Evolutionary conservation across 768 basidiomycete genomes (phyloP), one percentile per base, ranked within the genome.

Genomic region (Exsudoporus frostii): DNA sequence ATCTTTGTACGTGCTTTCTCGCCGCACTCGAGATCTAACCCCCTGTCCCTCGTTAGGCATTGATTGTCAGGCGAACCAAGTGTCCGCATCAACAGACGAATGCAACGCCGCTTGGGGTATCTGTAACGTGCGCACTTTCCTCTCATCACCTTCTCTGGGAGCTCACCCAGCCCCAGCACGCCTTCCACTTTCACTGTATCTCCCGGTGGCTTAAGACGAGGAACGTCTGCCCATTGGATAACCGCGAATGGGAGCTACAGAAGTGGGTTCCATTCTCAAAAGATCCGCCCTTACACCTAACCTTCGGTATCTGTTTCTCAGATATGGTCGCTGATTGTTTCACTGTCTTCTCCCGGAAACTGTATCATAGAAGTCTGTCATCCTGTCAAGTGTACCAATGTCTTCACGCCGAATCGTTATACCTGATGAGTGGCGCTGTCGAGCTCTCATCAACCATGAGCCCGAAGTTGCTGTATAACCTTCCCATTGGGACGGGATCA

Each of bases 181-280:
- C 96, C 5, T 99, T 99, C 80, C 96, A 99, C 75, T 99, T 98
- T 76, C 96, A 98, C 71, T 99, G 96, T 73, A 99, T 99, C 70
- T 96, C 95, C 9, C 85, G 97, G 41, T 99, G 97, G 97, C 79
- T 99, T 57, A 99, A 98, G 80, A 98, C 97, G 20, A 80, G 93
- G 59, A 94, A 96, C 63, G 93, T 95, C 29, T 96, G 93, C 70
- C 93, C 93, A 5, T 72, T 96, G 55, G 94, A 96, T 72, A 97
- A 97, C 72, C 83, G 94, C 65, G 93, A 97, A 69, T 97, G 93
- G 93, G 93, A 97, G 67, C 72, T 97, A 68, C 93, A 97, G 74
- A 95, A 94, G 92, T 94, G 71, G 59, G 89, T 78, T n/a, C 6
- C 19, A 17, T 49, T 19, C 45, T 2, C 22, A 13, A 9, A 30